A percentile compares a stretch with the other conserved stretches of the same genome.
phyloP scores from a whole-genome alignment of 2,329 filamentous ascomycete species.

The Microdochium nivale region DNA sequence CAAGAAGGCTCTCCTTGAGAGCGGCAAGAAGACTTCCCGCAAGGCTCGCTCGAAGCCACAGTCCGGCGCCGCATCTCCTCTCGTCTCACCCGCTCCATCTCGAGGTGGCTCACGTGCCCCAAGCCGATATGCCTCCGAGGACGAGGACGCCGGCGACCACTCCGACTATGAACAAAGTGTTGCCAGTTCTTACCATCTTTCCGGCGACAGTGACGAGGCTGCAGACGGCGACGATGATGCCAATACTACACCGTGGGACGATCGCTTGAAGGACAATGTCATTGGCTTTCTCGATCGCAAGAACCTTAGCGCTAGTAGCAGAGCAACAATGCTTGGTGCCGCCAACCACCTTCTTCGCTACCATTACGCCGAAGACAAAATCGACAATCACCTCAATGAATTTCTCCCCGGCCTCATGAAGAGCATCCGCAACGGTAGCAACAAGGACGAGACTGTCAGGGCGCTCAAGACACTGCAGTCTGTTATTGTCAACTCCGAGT shows the following conservation, averaged over 20 bases:
- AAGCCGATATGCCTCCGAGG: slow-evolving; percentile 57
- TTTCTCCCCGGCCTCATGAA: slow-evolving; percentile 58
- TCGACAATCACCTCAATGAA: slow-evolving; percentile 50
- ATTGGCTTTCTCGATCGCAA: slow-evolving; percentile 67
- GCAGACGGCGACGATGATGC: slow-evolving; percentile 60
- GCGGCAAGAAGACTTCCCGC: slow-evolving; percentile 62
- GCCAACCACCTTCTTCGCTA: slow-evolving; percentile 60
- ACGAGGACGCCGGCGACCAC: slow-evolving; percentile 44
- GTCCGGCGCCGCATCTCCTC: slow-evolving; percentile 48
- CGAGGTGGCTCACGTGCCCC: slow-evolving; percentile 49
- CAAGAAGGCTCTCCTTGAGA: slow-evolving; percentile 60
- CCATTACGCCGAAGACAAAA: slow-evolving; percentile 56
- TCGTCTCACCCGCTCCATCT: slow-evolving; percentile 47
- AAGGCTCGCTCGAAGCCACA: slow-evolving; percentile 54
- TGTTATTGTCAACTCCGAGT: slow-evolving; percentile 58
- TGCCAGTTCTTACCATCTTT: slow-evolving; percentile 23
- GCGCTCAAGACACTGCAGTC: slow-evolving; percentile 66
- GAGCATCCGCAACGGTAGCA: slow-evolving; percentile 61
- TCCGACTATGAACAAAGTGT: slow-evolving; percentile 43
- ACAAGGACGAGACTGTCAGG: slow-evolving; percentile 58
- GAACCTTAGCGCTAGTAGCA: slow-evolving; percentile 62
- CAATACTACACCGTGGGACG: slow-evolving; percentile 49
- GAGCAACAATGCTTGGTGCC: slow-evolving; percentile 53
- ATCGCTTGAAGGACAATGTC: slow-evolving; percentile 56
- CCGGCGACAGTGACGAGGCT: slow-evolving; percentile 7